Percentiles rank a stretch among this genome's conserved stretches.
phyloP scores from a whole-genome alignment of 768 basidiomycete genomes.

The Antrodiella citrinella region DNA sequence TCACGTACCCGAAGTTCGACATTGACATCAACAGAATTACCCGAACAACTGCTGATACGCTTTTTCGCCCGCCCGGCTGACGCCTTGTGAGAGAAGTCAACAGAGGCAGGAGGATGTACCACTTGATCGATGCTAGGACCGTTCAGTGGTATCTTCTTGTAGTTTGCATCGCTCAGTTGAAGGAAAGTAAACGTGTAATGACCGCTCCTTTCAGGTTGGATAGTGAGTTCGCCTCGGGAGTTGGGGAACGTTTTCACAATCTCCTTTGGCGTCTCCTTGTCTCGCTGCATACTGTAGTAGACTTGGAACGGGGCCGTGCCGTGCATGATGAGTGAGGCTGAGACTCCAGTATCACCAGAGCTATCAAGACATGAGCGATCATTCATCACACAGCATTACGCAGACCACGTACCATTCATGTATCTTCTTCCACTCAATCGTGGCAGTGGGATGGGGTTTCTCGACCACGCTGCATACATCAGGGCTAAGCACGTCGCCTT shows the following conservation, averaged over 20 bases:
- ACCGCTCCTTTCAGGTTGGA: conserved; percentile 85
- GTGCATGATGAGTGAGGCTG: conserved; percentile 76
- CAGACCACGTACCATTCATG: conserved; percentile 68
- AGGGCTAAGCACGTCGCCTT: conserved; percentile 78
- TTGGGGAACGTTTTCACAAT: conserved; percentile 49
- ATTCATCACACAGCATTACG: neutral
- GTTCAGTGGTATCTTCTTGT: conserved; percentile 64
- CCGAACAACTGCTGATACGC: conserved; percentile 71
- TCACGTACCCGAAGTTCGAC: conserved; percentile 68
- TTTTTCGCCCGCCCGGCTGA: conserved; percentile 38
- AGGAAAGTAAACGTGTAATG: conserved; percentile 81
- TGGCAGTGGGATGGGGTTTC: conserved; percentile 68
- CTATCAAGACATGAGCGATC: conserved; percentile 28
- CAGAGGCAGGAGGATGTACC: conserved; percentile 83
- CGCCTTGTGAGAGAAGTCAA: conserved; percentile 50
- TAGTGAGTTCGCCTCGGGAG: conserved; percentile 73
- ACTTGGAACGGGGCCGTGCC: conserved; percentile 88
- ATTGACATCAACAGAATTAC: conserved; percentile 64
- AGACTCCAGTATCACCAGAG: conserved; percentile 88
- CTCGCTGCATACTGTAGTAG: conserved; percentile 65
- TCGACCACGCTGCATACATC: conserved; percentile 73
- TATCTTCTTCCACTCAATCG: conserved; percentile 83
- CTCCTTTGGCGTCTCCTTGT: conserved; percentile 57
- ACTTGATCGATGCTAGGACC: conserved; percentile 79
- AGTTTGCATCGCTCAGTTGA: conserved; percentile 76